phyloP scores from a whole-genome alignment of 306 rosid genomes.

The Cucumis cinereus region DNA sequence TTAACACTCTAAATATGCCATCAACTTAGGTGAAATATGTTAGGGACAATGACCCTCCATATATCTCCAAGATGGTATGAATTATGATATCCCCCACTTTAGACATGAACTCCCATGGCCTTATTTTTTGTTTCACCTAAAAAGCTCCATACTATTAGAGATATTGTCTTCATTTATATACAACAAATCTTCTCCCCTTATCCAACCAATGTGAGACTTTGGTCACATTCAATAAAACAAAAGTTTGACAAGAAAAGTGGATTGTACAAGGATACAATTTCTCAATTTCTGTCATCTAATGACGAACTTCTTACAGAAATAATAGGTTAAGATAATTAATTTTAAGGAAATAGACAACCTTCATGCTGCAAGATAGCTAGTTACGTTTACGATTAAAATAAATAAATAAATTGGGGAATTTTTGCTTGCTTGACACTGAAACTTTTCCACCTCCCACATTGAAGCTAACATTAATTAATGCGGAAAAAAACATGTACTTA shows the following conservation, averaged over 20 bases:
- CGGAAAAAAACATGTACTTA: not conserved
- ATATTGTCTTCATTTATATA: no score
- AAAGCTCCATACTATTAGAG: no score
- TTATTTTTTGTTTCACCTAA: no score
- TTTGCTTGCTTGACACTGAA: not conserved
- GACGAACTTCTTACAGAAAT: not conserved
- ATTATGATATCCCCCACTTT: no score
- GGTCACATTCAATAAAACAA: no score
- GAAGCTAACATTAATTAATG: not conserved
- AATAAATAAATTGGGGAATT: not conserved
- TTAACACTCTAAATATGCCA: not conserved
- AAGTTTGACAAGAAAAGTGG: not conserved
- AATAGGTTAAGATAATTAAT: not conserved
- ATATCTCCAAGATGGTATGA: no score
- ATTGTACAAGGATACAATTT: not conserved
- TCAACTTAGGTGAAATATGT: not conserved
- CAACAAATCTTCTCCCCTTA: no score
- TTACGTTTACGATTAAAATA: not conserved
- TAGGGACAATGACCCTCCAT: no score
- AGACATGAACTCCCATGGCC: no score
- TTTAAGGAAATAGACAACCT: not conserved
- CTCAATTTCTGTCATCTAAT: not conserved
- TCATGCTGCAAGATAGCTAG: not conserved
- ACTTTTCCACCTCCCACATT: not conserved
- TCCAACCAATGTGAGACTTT: no score